Conservation (phyloP, 495 filamentous ascomycete species). For the Tricharina praecox region DNA sequence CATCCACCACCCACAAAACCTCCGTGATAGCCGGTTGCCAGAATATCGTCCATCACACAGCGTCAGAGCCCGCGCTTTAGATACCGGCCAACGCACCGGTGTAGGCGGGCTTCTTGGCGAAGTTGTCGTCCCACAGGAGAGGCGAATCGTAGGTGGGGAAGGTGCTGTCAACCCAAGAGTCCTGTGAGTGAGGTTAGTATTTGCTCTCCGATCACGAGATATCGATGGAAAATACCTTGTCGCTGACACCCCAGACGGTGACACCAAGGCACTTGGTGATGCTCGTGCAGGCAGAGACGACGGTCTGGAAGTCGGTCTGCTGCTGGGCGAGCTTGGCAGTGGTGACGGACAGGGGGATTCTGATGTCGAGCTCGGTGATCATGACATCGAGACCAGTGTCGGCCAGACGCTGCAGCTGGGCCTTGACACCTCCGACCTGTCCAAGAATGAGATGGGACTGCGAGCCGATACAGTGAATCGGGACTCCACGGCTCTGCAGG, state of each 20-base stretch:
- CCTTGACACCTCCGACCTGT: background rate
- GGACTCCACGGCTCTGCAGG: slow-evolving; percentile 34
- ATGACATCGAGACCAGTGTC: slow-evolving; percentile 35
- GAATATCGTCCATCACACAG: too few species aligned
- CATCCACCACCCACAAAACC: too few species aligned
- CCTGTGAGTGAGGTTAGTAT: background rate
- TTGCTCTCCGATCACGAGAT: background rate
- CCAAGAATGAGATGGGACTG: slow-evolving; percentile 44
- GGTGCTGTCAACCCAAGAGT: slow-evolving; percentile 40
- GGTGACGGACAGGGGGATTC: slow-evolving; percentile 24
- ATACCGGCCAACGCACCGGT: slow-evolving; percentile 31
- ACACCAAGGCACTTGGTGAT: slow-evolving; percentile 53
- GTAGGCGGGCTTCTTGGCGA: slow-evolving; percentile 49
- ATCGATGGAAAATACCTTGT: slow-evolving; percentile 34
- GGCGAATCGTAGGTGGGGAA: slow-evolving; percentile 30
- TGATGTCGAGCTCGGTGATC: slow-evolving; percentile 48
- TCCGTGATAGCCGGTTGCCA: too few species aligned
- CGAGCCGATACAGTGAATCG: slow-evolving; percentile 44
- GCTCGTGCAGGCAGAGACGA: slow-evolving; percentile 30
- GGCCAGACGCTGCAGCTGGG: background rate
- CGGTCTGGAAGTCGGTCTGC: slow-evolving; percentile 41
- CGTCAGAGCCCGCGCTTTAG: too few species aligned
- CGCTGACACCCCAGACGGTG: slow-evolving; percentile 61
- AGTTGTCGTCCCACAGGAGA: slow-evolving; percentile 49
- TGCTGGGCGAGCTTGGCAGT: background rate